phyloP scores from a whole-genome alignment of 2,329 filamentous ascomycete species.

The Alternaria triticimaculans region DNA sequence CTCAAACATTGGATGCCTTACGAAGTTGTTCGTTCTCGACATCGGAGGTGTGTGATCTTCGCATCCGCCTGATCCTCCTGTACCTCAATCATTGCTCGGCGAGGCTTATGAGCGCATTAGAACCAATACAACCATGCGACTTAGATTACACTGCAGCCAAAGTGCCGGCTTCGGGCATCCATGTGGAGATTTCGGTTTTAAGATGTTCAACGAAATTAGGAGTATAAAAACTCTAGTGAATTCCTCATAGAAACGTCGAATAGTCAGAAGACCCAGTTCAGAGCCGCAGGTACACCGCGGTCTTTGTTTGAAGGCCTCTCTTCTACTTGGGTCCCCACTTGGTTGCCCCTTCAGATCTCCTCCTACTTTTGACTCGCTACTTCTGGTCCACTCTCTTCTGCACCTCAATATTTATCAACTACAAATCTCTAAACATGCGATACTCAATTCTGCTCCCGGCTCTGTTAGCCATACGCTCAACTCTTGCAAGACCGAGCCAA shows the following conservation, averaged over 20 bases:
- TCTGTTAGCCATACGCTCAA: constrained; percentile 8
- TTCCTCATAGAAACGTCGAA: background rate
- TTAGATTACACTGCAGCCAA: background rate
- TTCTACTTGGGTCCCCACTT: background rate
- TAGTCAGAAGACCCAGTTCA: background rate
- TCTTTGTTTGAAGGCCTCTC: background rate
- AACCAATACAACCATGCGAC: background rate
- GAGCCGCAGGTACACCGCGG: background rate
- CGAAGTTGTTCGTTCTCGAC: background rate
- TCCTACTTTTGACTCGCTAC: background rate
- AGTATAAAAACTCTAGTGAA: background rate
- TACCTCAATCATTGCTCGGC: background rate
- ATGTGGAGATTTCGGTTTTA: background rate
- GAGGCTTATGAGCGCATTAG: background rate
- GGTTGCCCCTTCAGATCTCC: background rate
- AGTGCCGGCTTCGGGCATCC: background rate
- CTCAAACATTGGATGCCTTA: background rate
- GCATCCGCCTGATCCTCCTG: background rate
- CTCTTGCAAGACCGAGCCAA: constrained; percentile 11
- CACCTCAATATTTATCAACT: background rate
- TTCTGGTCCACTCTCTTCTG: background rate
- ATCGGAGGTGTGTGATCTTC: background rate
- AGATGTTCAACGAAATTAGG: background rate
- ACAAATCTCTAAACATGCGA: constrained; percentile 10
- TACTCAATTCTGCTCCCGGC: constrained; percentile 15